Evolutionary conservation across 192 early-diverging fungal genomes (phyloP).

Genomic region (Physocladia obscura): DNA sequence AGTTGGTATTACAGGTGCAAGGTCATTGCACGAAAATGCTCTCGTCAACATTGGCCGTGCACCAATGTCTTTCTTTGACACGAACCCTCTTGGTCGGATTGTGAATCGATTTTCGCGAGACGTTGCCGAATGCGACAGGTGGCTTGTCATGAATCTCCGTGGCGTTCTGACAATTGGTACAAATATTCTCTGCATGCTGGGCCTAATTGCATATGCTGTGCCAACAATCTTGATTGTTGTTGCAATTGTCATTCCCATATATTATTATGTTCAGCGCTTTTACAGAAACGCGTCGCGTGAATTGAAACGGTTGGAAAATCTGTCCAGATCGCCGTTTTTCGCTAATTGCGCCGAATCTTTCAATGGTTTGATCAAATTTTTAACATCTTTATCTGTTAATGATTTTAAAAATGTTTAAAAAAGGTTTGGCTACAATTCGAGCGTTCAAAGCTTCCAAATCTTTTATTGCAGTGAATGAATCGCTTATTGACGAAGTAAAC

Average conservation of each 20-base stretch:
- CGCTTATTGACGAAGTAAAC: conserved; percentile 34
- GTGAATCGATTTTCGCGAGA: conserved; percentile 60
- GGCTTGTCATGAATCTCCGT: not conserved
- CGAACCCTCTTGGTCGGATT: conserved; percentile 69
- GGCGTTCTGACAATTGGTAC: not conserved
- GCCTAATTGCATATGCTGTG: not conserved
- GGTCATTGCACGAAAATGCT: conserved; percentile 60
- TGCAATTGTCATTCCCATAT: not conserved
- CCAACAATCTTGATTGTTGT: conserved; percentile 13
- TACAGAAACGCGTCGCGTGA: conserved; percentile 53
- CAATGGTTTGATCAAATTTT: conserved; percentile 76
- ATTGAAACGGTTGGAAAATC: conserved; percentile 34
- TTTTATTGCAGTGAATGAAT: conserved; percentile 59
- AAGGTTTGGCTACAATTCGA: conserved; percentile 79
- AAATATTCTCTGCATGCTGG: not conserved
- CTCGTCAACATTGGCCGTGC: conserved; percentile 61
- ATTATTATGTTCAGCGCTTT: not conserved
- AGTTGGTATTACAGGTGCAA: not conserved
- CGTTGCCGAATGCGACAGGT: conserved; percentile 36
- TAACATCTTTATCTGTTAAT: conserved; percentile 74
- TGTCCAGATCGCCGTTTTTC: conserved; percentile 56
- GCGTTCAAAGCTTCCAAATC: conserved; percentile 76
- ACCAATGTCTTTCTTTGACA: conserved; percentile 71
- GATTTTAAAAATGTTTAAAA: conserved; percentile 67
- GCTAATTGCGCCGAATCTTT: conserved; percentile 78